Evolutionary conservation across 2,329 filamentous ascomycete genomes (phyloP).

Genomic region (Trematosphaeria pertusa): DNA sequence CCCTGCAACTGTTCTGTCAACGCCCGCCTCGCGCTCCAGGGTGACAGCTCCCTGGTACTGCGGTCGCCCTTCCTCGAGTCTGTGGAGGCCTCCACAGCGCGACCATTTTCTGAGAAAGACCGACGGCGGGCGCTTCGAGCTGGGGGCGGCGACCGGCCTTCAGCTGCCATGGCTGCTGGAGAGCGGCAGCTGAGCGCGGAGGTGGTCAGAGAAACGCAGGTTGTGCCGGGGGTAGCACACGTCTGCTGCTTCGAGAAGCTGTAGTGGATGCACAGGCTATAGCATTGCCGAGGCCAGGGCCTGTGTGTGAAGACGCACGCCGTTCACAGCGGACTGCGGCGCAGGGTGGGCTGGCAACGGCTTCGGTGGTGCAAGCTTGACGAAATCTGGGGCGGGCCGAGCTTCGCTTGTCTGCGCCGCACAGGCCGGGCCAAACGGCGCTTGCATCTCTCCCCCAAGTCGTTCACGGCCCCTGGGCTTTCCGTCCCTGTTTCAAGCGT

Average conservation of each 20-base stretch:
- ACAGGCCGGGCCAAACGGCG: neutral
- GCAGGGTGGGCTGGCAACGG: neutral
- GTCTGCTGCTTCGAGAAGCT: neutral
- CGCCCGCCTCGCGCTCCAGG: conserved; percentile 39
- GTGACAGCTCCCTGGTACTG: conserved; percentile 36
- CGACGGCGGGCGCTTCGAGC: conserved; percentile 6
- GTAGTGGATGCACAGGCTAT: neutral
- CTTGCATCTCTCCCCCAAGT: neutral
- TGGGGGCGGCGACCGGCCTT: conserved; percentile 10
- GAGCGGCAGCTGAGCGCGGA: neutral
- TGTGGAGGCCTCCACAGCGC: conserved; percentile 2
- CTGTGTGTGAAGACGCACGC: conserved; percentile 6
- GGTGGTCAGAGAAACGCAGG: neutral
- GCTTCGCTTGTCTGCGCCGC: neutral
- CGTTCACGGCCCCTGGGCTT: neutral
- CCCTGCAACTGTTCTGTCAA: conserved; percentile 35
- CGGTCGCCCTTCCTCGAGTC: conserved; percentile 4
- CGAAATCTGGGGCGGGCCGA: neutral
- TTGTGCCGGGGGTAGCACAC: neutral
- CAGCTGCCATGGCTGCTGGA: neutral
- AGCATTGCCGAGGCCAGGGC: neutral
- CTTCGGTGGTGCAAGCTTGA: neutral
- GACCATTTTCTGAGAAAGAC: conserved; percentile 6
- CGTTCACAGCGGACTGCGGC: conserved; percentile 12
- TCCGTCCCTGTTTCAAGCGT: too few species aligned